Evolutionary conservation across 1,139 yeast genomes (phyloP).

Genomic region (Suhomyces anneliseae): DNA sequence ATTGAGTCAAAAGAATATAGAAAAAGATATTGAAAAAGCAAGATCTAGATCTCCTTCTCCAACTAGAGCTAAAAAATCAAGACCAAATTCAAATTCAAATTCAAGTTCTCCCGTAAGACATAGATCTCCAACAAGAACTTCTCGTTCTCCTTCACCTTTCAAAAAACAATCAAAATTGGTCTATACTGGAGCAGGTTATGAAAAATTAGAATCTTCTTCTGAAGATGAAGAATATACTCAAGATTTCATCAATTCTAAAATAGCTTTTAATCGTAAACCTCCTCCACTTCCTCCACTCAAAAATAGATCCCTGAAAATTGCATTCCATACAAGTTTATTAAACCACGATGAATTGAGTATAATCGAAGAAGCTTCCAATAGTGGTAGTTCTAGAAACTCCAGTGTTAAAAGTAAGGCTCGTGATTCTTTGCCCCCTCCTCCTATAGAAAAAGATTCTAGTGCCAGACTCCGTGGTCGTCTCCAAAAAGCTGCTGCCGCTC

Average conservation of each 20-base stretch:
- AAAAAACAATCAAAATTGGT: conserved; percentile 29
- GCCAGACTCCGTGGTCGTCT: background rate
- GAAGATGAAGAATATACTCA: conserved; percentile 22
- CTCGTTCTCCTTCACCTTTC: conserved; percentile 12
- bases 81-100: background rate
- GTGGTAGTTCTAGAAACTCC: conserved; percentile 31
- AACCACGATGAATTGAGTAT: conserved; percentile 41
- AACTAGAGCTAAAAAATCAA: conserved; percentile 10
- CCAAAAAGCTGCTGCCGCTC: background rate
- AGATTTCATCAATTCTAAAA: conserved; percentile 5
- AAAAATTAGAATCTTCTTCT: conserved; percentile 33
- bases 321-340: conserved; percentile 17
- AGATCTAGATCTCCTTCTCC: conserved; percentile 17
- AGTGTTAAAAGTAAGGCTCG: conserved; percentile 18
- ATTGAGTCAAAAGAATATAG: conserved; percentile 30
- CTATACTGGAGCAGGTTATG: conserved; percentile 40
- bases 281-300: conserved; percentile 19
- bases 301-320: conserved; percentile 16
- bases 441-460: conserved; percentile 7
- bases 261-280: conserved; percentile 18
- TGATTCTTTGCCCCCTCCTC: conserved; percentile 16
- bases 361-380: conserved; percentile 41
- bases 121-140: conserved; percentile 13
- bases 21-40: conserved; percentile 6
- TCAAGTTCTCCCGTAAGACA: background rate